A percentile compares a stretch with the other conserved stretches of the same genome.
Conservation (phyloP, 257 asterid species). For the Lavandula angustifolia region DNA sequence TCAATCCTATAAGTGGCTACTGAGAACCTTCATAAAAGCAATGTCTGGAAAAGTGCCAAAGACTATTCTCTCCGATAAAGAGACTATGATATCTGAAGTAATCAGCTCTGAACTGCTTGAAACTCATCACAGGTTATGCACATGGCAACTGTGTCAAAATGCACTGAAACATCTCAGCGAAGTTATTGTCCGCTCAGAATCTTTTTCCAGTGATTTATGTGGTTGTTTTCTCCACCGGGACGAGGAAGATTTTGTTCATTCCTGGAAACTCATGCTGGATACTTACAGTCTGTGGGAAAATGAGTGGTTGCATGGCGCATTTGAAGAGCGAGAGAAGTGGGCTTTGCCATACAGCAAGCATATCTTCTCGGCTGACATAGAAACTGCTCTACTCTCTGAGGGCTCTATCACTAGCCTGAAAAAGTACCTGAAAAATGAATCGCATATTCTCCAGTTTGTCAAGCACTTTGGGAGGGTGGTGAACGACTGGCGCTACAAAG, state of each 20-base stretch:
- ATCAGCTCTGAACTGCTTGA: conserved; percentile 46
- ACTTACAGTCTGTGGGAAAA: conserved; percentile 53
- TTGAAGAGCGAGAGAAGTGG: conserved; percentile 54
- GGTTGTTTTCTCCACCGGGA: conserved; percentile 44
- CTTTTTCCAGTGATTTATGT: conserved; percentile 50
- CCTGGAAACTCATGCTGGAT: conserved; percentile 57
- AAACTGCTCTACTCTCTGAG: conserved; percentile 43
- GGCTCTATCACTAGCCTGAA: conserved; percentile 42
- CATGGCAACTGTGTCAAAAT: conserved; percentile 50
- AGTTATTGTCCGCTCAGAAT: conserved; percentile 36
- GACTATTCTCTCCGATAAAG: conserved; percentile 50
- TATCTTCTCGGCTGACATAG: conserved; percentile 50
- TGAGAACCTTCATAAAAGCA: conserved; percentile 42
- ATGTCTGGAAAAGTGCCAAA: conserved; percentile 52
- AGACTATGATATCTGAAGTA: conserved; percentile 46
- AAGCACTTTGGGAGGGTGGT: conserved; percentile 57
- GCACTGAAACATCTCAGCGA: conserved; percentile 44
- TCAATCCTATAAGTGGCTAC: conserved; percentile 55
- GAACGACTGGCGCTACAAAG: conserved; percentile 62
- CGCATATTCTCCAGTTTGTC: conserved; percentile 48
- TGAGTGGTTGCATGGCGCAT: conserved; percentile 47
- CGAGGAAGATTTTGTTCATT: conserved; percentile 48
- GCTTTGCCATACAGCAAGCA: conserved; percentile 54
- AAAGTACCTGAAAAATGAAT: conserved; percentile 46
- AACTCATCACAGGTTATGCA: conserved; percentile 46